These are phyloP conservation scores for Serendipita vermifera DNA, from an alignment of 768 basidiomycete genomes.

Conservation along the genomic window DNA sequence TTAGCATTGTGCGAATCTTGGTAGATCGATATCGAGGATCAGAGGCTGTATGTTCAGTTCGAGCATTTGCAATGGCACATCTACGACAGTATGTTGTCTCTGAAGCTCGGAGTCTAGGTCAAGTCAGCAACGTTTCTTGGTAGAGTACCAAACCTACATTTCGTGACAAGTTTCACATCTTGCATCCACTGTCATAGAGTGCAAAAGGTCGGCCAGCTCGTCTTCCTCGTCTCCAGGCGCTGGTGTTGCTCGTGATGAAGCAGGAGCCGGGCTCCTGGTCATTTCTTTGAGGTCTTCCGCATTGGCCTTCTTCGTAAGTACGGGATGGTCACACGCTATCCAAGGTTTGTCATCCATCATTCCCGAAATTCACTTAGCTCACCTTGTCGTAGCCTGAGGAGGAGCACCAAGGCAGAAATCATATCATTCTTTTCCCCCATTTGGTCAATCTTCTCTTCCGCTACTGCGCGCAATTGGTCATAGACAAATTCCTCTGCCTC, in stretches of 20 bases:
- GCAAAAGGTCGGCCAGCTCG: slow-evolving; percentile 63
- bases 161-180: slow-evolving; percentile 72
- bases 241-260: not conserved
- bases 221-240: slow-evolving; percentile 37
- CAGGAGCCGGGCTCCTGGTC: too few relatives aligned
- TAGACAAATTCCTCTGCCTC: slow-evolving; percentile 71
- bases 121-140: not conserved
- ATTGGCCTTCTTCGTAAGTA: slow-evolving; percentile 35
- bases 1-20: slow-evolving; percentile 74
- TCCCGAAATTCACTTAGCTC: slow-evolving; percentile 14
- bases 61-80: not conserved
- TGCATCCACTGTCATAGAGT: slow-evolving; percentile 45
- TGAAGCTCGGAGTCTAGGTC: not conserved
- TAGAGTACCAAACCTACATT: slow-evolving; percentile 34
- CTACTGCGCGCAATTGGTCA: slow-evolving; percentile 47
- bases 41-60: not conserved
- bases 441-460: slow-evolving; percentile 33
- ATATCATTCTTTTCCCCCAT: slow-evolving; percentile 27
- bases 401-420: slow-evolving; percentile 50
- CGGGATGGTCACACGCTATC: slow-evolving; percentile 81
- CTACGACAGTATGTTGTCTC: not conserved
- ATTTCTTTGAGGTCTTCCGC: slow-evolving; percentile 50
- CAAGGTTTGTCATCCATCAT: not conserved
- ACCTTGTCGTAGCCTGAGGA: slow-evolving; percentile 86
- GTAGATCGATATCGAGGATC: slow-evolving; percentile 34